phyloP scores from a whole-genome alignment of 768 basidiomycete species.

The Auriscalpium microsporum region DNA sequence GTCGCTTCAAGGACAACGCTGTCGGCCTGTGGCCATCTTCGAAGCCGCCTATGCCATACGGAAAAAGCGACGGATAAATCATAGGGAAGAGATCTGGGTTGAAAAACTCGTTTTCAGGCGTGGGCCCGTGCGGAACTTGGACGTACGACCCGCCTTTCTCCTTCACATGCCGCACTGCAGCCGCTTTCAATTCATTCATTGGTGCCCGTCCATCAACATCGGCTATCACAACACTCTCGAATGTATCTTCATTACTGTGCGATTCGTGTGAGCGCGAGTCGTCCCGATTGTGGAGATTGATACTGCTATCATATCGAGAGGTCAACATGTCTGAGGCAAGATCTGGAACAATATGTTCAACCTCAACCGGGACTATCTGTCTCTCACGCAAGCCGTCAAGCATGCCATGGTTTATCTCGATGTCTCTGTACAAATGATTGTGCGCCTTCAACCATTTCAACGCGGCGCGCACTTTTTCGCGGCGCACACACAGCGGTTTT shows the following conservation, averaged over 20 bases:
- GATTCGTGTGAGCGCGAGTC: neutral
- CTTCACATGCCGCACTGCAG: slow-evolving; percentile 27
- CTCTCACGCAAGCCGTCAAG: neutral
- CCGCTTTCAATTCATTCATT: slow-evolving; percentile 22
- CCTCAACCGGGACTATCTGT: neutral
- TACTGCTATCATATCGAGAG: neutral
- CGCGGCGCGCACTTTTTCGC: slow-evolving; percentile 25
- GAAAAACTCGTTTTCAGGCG: slow-evolving; percentile 28
- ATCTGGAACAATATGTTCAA: neutral
- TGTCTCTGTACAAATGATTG: slow-evolving; percentile 28
- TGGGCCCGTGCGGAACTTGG: slow-evolving; percentile 24
- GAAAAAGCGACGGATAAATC: slow-evolving; percentile 36
- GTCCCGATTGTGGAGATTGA: neutral
- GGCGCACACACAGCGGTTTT: slow-evolving; percentile 26
- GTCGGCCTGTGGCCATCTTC: slow-evolving; percentile 21
- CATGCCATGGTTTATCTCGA: slow-evolving; percentile 18
- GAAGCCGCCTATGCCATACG: slow-evolving; percentile 36
- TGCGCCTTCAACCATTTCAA: slow-evolving; percentile 29
- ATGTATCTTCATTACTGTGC: neutral
- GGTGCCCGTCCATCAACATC: slow-evolving; percentile 24
- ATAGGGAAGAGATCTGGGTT: slow-evolving; percentile 31
- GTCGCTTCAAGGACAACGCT: slow-evolving; percentile 23
- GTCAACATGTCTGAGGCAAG: neutral
- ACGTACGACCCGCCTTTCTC: slow-evolving; percentile 20
- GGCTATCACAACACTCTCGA: slow-evolving; percentile 18